Conservation (phyloP, 2,329 filamentous ascomycete genomes). For the Ceratocystis huliohia region DNA sequence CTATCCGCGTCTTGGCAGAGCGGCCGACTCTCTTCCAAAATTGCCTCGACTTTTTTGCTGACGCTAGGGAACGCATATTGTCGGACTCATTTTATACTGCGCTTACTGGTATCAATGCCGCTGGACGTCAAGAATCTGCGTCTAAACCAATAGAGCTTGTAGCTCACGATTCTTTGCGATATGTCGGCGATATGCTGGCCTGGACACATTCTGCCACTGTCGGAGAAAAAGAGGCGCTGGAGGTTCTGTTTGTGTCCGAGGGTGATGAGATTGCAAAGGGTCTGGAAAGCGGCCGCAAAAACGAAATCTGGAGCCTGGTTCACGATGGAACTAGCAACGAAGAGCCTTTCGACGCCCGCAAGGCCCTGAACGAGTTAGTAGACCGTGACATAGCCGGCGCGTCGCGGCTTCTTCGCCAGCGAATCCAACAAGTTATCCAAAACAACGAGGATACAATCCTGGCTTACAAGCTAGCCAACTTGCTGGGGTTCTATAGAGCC, state of each 20-base stretch:
- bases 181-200: slow-evolving; percentile 92
- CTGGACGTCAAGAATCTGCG: slow-evolving; percentile 44
- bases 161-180: slow-evolving; percentile 81
- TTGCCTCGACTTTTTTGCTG: slow-evolving; percentile 84
- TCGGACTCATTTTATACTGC: slow-evolving; percentile 84
- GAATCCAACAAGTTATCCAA: slow-evolving; percentile 83
- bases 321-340: slow-evolving; percentile 39
- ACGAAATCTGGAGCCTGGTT: slow-evolving; percentile 67
- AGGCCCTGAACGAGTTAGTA: slow-evolving; percentile 73
- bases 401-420: slow-evolving; percentile 70
- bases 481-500: slow-evolving; percentile 75
- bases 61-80: slow-evolving; percentile 73
- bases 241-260: slow-evolving; percentile 81
- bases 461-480: slow-evolving; percentile 79
- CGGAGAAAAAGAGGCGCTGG: slow-evolving; percentile 82
- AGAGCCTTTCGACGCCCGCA: slow-evolving; percentile 61
- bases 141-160: slow-evolving; percentile 87
- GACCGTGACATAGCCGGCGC: slow-evolving; percentile 75
- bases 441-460: slow-evolving; percentile 81
- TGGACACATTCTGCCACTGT: slow-evolving; percentile 93
- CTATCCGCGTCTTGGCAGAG: slow-evolving; percentile 77
- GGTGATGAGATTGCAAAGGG: slow-evolving; percentile 70
- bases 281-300: slow-evolving; percentile 65
- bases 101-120: slow-evolving; percentile 57
- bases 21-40: slow-evolving; percentile 82